phyloP scores from a whole-genome alignment of 1,284 basidiomycete genomes.

The Apiotrichum gamsii region DNA sequence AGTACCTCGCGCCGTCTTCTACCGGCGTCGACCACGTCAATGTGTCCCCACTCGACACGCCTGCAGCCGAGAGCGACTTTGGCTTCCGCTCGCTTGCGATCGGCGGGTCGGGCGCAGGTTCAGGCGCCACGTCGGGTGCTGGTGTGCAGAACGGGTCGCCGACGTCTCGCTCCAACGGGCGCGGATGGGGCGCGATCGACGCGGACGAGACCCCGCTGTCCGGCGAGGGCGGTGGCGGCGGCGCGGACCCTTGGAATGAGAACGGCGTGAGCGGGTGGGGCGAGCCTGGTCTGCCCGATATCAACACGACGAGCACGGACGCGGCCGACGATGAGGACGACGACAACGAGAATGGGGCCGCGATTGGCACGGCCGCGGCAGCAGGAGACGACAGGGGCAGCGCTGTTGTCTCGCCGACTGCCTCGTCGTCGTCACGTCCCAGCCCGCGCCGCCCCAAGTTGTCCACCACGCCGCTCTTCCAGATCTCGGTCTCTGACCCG shows the following conservation, averaged over 20 bases:
- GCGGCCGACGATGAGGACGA: constrained; percentile 9
- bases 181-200: constrained; percentile 17
- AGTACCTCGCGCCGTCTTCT: no score
- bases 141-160: background rate
- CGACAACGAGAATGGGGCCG: constrained; percentile 14
- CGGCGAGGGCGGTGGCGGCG: background rate
- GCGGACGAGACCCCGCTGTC: constrained; percentile 20
- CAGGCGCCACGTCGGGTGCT: background rate
- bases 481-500: constrained; percentile 82
- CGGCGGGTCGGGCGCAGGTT: constrained; percentile 19
- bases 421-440: background rate
- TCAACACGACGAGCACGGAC: background rate
- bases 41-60: constrained; percentile 41
- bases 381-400: constrained; percentile 2
- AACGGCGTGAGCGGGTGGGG: constrained; percentile 25
- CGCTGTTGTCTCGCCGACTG: background rate
- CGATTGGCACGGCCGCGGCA: constrained; percentile 21
- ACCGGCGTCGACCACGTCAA: constrained; percentile 36
- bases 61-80: constrained; percentile 22
- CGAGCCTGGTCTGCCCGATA: constrained; percentile 9
- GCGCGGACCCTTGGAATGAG: constrained; percentile 5
- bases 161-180: constrained; percentile 3
- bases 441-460: constrained; percentile 18
- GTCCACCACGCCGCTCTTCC: constrained; percentile 49
- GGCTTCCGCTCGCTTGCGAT: constrained; percentile 37